These are phyloP conservation scores for Naganishia onofrii DNA, from an alignment of 768 basidiomycete genomes.

Conservation along the genomic window DNA sequence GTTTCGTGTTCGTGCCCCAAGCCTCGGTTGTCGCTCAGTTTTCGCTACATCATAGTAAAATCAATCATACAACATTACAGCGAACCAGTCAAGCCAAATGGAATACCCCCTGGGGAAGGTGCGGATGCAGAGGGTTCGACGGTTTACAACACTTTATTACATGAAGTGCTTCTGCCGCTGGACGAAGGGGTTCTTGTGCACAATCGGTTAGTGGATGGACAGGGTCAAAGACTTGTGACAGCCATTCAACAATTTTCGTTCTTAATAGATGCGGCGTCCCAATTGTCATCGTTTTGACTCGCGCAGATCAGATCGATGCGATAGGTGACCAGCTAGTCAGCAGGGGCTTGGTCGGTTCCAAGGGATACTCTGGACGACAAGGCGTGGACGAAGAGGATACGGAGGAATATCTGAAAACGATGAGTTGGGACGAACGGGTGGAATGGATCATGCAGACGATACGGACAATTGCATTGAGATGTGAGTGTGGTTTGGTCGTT, in stretches of 20 bases:
- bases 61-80: constrained; percentile 83
- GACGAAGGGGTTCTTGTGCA: constrained; percentile 81
- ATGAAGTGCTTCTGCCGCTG: constrained; percentile 72
- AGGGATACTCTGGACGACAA: constrained; percentile 68
- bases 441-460: constrained; percentile 95
- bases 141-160: constrained; percentile 15
- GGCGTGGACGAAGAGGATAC: constrained; percentile 32
- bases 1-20: constrained; percentile 47
- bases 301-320: constrained; percentile 85
- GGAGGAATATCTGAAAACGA: constrained; percentile 34
- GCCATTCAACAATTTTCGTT: background rate
- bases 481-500: constrained; percentile 59
- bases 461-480: constrained; percentile 84
- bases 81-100: constrained; percentile 64
- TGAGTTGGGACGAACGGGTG: constrained; percentile 75
- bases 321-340: constrained; percentile 72
- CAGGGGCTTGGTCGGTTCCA: constrained; percentile 87
- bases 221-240: background rate
- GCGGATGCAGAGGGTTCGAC: constrained; percentile 58
- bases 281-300: constrained; percentile 84
- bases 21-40: constrained; percentile 21
- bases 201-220: constrained; percentile 57
- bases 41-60: constrained; percentile 62
- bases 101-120: constrained; percentile 55
- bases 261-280: constrained; percentile 62